Evolutionary conservation across 495 filamentous ascomycete species (phyloP), one percentile per base, ranked within the genome.

Genomic region (Patellaria atrata): DNA sequence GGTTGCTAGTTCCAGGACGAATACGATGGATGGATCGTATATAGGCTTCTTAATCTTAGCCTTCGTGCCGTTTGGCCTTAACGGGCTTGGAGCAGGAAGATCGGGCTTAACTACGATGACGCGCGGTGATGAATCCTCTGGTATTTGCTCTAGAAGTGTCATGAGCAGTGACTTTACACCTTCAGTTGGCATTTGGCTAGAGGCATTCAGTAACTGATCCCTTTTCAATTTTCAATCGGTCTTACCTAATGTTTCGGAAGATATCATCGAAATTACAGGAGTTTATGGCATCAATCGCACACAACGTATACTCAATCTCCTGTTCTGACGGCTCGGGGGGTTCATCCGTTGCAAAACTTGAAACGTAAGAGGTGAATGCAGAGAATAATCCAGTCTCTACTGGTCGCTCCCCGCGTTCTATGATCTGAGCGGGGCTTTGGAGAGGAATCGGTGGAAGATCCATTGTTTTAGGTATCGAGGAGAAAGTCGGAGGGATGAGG

Each of bases 321-420:
- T 96, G 89, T 36, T 94, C 85, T 1, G 89, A 94, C 1, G 89
- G 89, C 58, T 96, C 91, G 4, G 89, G 89, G 7, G 89, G 89
- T 45, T 99, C 89, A 52, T 94, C 91, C 12, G 85, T 91, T 17
- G 91, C 89, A 60, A 96, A 94, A 53, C 85, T 94, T n/a, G 86
- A 91, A 14, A 99, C 80, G 44, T 94, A 96, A 4, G 82, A 92
- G 1, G 86, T 85, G 39, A 99, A 79, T 4, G 89, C 82, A 3
- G 84, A 93, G 50, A 99, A 79, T 14, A 99, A 64, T 5, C 91
- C 84, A 2, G 72, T 68, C 15, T 99, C 89, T 40, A 58, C 72
- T 21, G 71, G 61, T 38, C 79, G 79, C 26, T 77, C 67, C 22
- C 73, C 82, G 15, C 89, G 75, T 46, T 96, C 91, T 25, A 99